phyloP scores from a whole-genome alignment of 305 asterid species.

The Petunia hybrid region DNA sequence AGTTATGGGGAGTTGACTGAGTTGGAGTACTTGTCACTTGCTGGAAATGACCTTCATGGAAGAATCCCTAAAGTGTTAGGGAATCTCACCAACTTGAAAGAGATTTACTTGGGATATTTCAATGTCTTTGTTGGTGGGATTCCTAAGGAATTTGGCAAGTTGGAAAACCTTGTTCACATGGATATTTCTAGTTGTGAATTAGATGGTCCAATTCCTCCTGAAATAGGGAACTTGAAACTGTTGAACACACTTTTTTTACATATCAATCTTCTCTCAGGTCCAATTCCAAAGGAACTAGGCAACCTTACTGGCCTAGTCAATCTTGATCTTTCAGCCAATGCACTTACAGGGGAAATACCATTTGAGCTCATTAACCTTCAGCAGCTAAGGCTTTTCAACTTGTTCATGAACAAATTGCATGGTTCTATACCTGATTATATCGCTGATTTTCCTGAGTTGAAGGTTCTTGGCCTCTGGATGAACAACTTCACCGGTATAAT shows the following conservation, averaged over 20 bases:
- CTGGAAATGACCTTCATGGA: constrained; percentile 86
- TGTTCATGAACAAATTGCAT: constrained; percentile 84
- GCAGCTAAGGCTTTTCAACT: constrained; percentile 67
- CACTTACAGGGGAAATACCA: constrained; percentile 86
- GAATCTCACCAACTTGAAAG: constrained; percentile 78
- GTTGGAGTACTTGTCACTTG: constrained; percentile 76
- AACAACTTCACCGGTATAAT: constrained; percentile 90
- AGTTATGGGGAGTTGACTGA: constrained; percentile 63
- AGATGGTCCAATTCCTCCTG: constrained; percentile 76
- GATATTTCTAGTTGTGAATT: constrained; percentile 81
- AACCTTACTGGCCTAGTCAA: constrained; percentile 70
- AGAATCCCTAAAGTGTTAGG: constrained; percentile 77
- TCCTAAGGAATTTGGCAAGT: constrained; percentile 82
- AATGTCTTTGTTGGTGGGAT: constrained; percentile 79
- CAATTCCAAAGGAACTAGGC: constrained; percentile 80
- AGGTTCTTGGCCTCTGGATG: constrained; percentile 77
- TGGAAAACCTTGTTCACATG: constrained; percentile 68
- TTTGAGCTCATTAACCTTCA: constrained; percentile 64
- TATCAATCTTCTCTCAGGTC: constrained; percentile 72
- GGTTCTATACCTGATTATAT: constrained; percentile 86
- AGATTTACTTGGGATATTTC: constrained; percentile 79
- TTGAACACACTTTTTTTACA: constrained; percentile 81
- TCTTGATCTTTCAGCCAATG: constrained; percentile 89
- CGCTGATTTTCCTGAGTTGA: constrained; percentile 70
- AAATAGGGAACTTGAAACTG: constrained; percentile 71